Conservation (phyloP, 1,284 basidiomycete genomes). For the Rhizoctonia solani region DNA sequence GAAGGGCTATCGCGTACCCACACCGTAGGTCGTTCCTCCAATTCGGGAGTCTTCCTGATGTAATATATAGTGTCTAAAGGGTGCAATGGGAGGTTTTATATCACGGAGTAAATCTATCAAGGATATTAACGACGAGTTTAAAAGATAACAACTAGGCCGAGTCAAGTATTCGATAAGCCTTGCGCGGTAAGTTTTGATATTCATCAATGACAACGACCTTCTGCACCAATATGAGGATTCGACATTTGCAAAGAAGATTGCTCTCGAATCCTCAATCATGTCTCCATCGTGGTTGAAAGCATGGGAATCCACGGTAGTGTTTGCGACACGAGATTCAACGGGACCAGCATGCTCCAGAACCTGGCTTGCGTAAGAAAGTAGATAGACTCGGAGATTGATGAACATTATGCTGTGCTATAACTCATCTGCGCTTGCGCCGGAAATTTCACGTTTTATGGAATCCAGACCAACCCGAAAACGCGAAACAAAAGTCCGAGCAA, state of each 20-base stretch:
- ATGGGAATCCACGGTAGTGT: conserved; percentile 7
- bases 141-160: too few species aligned
- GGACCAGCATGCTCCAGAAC: background rate
- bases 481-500: background rate
- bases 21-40: too few species aligned
- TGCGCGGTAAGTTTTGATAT: too few species aligned
- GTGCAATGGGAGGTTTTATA: too few species aligned
- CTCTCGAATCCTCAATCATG: background rate
- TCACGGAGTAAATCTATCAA: too few species aligned
- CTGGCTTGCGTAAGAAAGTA: background rate
- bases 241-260: background rate
- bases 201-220: background rate
- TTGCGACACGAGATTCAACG: background rate
- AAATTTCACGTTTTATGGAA: background rate
- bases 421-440: background rate
- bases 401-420: background rate
- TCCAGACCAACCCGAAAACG: background rate
- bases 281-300: background rate
- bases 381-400: background rate
- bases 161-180: too few species aligned
- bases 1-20: too few species aligned
- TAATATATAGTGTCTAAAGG: too few species aligned
- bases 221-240: background rate
- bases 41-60: too few species aligned
- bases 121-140: too few species aligned